phyloP scores from a whole-genome alignment of 148 eudicot species.

The Cornus controversa region DNA sequence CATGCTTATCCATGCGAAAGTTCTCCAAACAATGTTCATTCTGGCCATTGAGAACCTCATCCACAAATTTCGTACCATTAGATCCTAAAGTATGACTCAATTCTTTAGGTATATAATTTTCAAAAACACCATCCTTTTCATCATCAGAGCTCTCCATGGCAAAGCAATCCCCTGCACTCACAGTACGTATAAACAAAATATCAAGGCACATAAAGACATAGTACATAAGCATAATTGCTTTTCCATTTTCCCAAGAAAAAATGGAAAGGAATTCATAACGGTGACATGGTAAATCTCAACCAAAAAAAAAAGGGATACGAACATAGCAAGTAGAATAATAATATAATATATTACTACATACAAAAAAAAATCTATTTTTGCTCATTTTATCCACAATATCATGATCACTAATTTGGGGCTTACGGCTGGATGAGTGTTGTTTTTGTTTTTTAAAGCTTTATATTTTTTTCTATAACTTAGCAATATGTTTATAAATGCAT shows the following conservation, averaged over 20 bases:
- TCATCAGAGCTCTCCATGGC: slow-evolving; percentile 39
- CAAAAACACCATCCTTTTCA: slow-evolving; percentile 19
- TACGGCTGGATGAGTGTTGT: too few relatives aligned
- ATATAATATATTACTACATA: too few relatives aligned
- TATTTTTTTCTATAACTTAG: too few relatives aligned
- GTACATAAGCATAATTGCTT: background rate
- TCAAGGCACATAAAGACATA: background rate
- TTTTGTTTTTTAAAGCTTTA: too few relatives aligned
- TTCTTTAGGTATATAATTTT: slow-evolving; percentile 15
- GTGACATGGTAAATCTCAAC: too few relatives aligned
- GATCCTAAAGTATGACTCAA: slow-evolving; percentile 2
- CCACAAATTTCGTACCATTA: slow-evolving; percentile 34
- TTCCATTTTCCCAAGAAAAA: background rate
- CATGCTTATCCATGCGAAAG: slow-evolving; percentile 45
- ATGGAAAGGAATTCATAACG: too few relatives aligned
- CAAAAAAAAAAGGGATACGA: background rate
- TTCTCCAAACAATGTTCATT: slow-evolving; percentile 37
- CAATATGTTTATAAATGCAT: too few relatives aligned
- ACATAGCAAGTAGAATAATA: background rate
- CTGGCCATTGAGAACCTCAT: slow-evolving; percentile 38
- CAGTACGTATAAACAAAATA: background rate
- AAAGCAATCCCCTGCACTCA: slow-evolving; percentile 16
- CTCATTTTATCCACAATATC: too few relatives aligned
- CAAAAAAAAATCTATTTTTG: too few relatives aligned
- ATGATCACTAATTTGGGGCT: too few relatives aligned